Evolutionary conservation across 23 red algal genomes (phyloP).

Genomic region (Agarophyton chilense): DNA sequence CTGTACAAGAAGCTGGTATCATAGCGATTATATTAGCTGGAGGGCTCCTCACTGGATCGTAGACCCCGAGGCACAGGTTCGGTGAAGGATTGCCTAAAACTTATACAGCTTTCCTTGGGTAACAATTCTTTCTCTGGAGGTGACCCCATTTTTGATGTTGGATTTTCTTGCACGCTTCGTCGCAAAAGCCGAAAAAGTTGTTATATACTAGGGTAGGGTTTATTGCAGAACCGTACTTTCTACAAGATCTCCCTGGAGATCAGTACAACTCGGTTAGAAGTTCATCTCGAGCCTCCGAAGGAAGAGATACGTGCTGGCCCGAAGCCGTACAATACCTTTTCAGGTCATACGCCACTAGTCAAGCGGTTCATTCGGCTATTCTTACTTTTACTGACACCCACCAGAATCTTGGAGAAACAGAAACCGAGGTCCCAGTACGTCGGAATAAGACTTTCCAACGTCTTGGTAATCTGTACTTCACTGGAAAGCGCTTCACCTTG

Average conservation of each 20-base stretch:
- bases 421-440: background rate
- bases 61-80: background rate
- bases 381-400: background rate
- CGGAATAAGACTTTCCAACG: slow-evolving; percentile 23
- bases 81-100: background rate
- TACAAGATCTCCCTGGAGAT: background rate
- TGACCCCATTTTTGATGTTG: slow-evolving; percentile 18
- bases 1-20: background rate
- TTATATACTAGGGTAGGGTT: background rate
- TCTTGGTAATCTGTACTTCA: slow-evolving; percentile 13
- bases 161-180: slow-evolving; percentile 26
- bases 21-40: background rate
- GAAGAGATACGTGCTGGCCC: slow-evolving; percentile 3
- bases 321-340: slow-evolving; percentile 29
- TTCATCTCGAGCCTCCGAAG: background rate
- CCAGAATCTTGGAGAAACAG: background rate
- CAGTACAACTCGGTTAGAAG: background rate
- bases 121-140: slow-evolving; percentile 23
- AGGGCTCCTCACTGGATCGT: background rate
- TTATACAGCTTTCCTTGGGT: background rate
- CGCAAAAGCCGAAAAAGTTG: background rate
- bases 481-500: background rate
- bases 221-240: slow-evolving; percentile 6
- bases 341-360: background rate
- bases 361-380: background rate